These are phyloP conservation scores for Trypanosoma caninum DNA, from an alignment of 208 protist genomes.

Conservation along the genomic window DNA sequence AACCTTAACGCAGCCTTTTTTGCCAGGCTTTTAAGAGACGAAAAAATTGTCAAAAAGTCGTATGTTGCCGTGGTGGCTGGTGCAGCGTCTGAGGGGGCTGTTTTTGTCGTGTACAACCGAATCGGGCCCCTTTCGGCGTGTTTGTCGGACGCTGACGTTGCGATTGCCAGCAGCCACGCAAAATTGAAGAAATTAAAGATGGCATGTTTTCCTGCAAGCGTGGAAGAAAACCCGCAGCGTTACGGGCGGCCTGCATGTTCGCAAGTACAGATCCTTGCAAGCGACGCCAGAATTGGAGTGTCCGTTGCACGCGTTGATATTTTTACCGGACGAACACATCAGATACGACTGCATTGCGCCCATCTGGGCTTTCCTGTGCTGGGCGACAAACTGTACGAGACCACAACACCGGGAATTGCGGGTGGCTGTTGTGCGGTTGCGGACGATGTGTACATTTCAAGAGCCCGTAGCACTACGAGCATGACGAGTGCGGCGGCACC, in stretches of 20 bases:
- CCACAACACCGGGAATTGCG: conserved; percentile 25
- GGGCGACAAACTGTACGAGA: conserved; percentile 82
- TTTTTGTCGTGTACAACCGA: conserved; percentile 43
- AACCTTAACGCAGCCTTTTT: conserved; percentile 14
- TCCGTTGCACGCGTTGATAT: conserved; percentile 63
- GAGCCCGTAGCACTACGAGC: conserved; percentile 24
- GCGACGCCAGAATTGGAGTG: conserved; percentile 27
- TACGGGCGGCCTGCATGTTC: conserved; percentile 35
- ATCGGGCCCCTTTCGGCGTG: conserved; percentile 53
- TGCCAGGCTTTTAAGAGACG: conserved; percentile 24
- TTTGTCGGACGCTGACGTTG: conserved; percentile 17
- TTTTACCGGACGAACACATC: conserved; percentile 70
- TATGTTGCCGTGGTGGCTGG: conserved; percentile 62
- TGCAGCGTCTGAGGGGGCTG: conserved; percentile 17
- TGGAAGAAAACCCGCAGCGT: neutral
- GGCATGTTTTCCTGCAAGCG: conserved; percentile 38
- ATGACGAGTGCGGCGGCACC: conserved; percentile 4
- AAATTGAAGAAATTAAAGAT: conserved; percentile 81
- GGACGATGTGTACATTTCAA: conserved; percentile 66
- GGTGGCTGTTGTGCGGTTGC: conserved; percentile 37
- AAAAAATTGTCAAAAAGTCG: conserved; percentile 49
- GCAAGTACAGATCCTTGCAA: conserved; percentile 41
- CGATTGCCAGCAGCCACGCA: conserved; percentile 19
- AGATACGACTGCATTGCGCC: conserved; percentile 76
- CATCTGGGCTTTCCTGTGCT: conserved; percentile 63